Evolutionary conservation across 192 early-diverging fungal genomes (phyloP).

Genomic region (Spizellomyces punctatus): DNA sequence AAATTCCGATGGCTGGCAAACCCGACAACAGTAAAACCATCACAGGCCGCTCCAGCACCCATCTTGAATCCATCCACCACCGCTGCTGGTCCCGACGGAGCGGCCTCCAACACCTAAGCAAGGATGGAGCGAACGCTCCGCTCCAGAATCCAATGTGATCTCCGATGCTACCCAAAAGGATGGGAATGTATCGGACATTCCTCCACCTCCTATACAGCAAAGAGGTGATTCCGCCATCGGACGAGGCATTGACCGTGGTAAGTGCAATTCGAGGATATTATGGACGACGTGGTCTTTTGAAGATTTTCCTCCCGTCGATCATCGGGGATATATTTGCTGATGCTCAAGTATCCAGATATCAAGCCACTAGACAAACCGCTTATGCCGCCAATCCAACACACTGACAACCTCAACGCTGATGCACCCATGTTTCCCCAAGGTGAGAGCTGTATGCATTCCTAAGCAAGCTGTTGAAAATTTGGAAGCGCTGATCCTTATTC

Average conservation of each 20-base stretch:
- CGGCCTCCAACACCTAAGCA: neutral
- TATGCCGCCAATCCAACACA: conserved; percentile 7
- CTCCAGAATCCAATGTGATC: neutral
- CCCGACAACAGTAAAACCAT: neutral
- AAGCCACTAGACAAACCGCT: conserved; percentile 14
- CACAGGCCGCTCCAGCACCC: neutral
- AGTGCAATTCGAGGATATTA: neutral
- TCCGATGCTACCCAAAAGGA: neutral
- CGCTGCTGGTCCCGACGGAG: neutral
- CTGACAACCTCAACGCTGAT: no score
- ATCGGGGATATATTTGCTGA: no score
- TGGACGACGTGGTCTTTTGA: neutral
- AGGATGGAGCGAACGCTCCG: neutral
- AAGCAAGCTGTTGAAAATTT: neutral
- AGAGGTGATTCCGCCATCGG: neutral
- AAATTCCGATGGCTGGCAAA: neutral
- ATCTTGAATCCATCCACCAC: neutral
- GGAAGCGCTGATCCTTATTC: no score
- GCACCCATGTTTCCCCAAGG: neutral
- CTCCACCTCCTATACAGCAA: neutral
- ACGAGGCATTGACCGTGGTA: neutral
- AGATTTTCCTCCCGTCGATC: no score
- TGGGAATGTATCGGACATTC: neutral
- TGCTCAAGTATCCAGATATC: neutral
- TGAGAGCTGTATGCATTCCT: neutral